These are phyloP conservation scores for Cladophialophora yegresii DNA, from an alignment of 2,329 filamentous ascomycete genomes.

Conservation along the genomic window DNA sequence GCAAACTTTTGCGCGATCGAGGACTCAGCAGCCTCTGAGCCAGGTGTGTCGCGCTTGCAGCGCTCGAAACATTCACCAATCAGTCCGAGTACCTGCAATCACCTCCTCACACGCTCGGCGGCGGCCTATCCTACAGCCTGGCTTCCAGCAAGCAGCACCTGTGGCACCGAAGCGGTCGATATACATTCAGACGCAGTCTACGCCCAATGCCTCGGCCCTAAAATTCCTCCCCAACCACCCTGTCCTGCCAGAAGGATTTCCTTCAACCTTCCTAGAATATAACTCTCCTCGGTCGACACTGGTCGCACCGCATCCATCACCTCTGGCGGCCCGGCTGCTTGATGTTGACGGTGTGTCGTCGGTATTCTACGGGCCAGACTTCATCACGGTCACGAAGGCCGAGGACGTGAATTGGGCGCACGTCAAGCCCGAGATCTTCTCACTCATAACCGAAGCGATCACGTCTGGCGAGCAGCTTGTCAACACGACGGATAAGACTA, in stretches of 20 bases:
- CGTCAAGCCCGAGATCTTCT: conserved; percentile 92
- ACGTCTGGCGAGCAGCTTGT: conserved; percentile 82
- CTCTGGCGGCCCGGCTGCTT: conserved; percentile 84
- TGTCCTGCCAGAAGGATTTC: conserved; percentile 73
- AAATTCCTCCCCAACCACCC: conserved; percentile 93
- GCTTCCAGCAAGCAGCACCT: conserved; percentile 43
- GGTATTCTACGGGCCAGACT: conserved; percentile 91
- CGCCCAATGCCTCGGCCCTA: conserved; percentile 88
- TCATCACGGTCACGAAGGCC: conserved; percentile 94
- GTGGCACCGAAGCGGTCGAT: conserved; percentile 66
- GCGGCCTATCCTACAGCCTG: conserved; percentile 50
- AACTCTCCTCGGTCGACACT: conserved; percentile 84
- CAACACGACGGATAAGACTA: conserved; percentile 64
- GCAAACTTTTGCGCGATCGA: conserved; percentile 10
- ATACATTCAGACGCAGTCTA: conserved; percentile 96
- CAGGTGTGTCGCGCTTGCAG: conserved; percentile 14
- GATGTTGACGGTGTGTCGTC: conserved; percentile 92
- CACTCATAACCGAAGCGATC: conserved; percentile 88
- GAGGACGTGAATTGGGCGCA: conserved; percentile 88
- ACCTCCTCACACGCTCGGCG: conserved; percentile 51
- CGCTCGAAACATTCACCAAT: conserved; percentile 40
- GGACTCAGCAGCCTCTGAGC: conserved; percentile 9
- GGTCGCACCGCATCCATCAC: conserved; percentile 84
- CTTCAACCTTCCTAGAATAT: conserved; percentile 85
- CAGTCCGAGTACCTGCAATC: conserved; percentile 48